A percentile compares a stretch with the other conserved stretches of the same genome.
phyloP scores from a whole-genome alignment of 2,329 filamentous ascomycete species.

The Exserohilum rostratum region DNA sequence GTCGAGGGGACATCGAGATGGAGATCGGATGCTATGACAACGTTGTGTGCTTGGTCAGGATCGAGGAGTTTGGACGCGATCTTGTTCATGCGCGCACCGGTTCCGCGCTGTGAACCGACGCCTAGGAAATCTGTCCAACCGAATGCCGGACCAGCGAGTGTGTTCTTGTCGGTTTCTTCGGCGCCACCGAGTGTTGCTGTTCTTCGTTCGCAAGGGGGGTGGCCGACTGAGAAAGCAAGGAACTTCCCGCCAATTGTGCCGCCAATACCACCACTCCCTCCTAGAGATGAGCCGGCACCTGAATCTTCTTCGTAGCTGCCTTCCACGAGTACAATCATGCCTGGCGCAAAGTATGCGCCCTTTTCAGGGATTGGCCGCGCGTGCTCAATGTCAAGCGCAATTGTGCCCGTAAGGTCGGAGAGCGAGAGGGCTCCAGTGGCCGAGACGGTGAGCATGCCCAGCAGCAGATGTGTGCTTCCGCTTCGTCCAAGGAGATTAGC shows the following conservation, averaged over 20 bases:
- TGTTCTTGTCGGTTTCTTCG: conserved; percentile 53
- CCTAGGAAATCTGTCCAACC: conserved; percentile 98
- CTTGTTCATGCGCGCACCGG: conserved; percentile 80
- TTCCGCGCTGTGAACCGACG: conserved; percentile 84
- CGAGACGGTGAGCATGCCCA: conserved; percentile 80
- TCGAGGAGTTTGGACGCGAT: conserved; percentile 72
- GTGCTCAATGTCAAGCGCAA: conserved; percentile 80
- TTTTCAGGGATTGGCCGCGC: conserved; percentile 82
- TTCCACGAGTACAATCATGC: conserved; percentile 94
- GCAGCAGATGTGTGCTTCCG: conserved; percentile 81
- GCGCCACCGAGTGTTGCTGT: conserved; percentile 75
- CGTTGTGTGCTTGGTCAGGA: conserved; percentile 50
- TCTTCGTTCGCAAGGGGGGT: conserved; percentile 87
- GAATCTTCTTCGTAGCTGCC: conserved; percentile 95
- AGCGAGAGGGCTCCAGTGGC: conserved; percentile 83
- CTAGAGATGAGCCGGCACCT: conserved; percentile 62
- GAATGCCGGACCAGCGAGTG: conserved; percentile 59
- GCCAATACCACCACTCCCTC: conserved; percentile 80
- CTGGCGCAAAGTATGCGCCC: conserved; percentile 89
- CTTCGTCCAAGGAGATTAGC: conserved; percentile 76
- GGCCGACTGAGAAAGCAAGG: conserved; percentile 86
- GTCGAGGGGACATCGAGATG: conserved; percentile 85
- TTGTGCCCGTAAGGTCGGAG: conserved; percentile 86
- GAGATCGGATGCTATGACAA: conserved; percentile 84
- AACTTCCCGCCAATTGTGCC: conserved; percentile 93